Evolutionary conservation across 2,329 filamentous ascomycete genomes (phyloP).

Genomic region (Albophoma yamanashiensis): DNA sequence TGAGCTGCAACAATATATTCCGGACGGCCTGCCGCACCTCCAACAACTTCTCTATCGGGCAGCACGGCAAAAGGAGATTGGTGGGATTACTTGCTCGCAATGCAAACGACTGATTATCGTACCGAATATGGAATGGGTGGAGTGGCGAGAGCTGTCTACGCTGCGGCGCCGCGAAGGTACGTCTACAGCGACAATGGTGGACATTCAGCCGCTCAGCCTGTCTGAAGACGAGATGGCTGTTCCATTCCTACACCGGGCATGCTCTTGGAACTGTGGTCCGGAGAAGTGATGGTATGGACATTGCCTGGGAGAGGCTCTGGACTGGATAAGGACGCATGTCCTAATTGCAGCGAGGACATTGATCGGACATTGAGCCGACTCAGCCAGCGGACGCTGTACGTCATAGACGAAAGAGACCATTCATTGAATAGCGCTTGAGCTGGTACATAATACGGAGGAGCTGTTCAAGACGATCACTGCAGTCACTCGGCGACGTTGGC

Average conservation of each 20-base stretch:
- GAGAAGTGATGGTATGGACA: constrained; percentile 11
- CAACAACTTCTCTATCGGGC: constrained; percentile 28
- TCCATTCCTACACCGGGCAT: constrained; percentile 37
- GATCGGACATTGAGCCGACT: not conserved
- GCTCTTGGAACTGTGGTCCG: constrained; percentile 39
- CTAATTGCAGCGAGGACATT: not conserved
- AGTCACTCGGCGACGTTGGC: not conserved
- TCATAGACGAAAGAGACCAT: not conserved
- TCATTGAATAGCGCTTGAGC: not conserved
- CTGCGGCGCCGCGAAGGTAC: not conserved
- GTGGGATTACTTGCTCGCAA: constrained; percentile 39
- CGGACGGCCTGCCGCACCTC: constrained; percentile 29
- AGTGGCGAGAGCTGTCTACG: constrained; percentile 41
- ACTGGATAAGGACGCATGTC: not conserved
- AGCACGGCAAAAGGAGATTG: constrained; percentile 29
- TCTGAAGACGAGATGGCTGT: constrained; percentile 24
- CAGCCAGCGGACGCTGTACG: not conserved
- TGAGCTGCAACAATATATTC: constrained; percentile 31
- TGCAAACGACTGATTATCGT: constrained; percentile 39
- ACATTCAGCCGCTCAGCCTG: constrained; percentile 15
- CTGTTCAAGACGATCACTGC: not conserved
- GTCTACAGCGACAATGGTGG: constrained; percentile 2
- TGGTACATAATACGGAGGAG: not conserved
- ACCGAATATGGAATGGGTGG: constrained; percentile 48
- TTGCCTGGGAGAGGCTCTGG: not conserved